phyloP scores from a whole-genome alignment of 768 basidiomycete genomes.

The Dacryopinax primogenitus region DNA sequence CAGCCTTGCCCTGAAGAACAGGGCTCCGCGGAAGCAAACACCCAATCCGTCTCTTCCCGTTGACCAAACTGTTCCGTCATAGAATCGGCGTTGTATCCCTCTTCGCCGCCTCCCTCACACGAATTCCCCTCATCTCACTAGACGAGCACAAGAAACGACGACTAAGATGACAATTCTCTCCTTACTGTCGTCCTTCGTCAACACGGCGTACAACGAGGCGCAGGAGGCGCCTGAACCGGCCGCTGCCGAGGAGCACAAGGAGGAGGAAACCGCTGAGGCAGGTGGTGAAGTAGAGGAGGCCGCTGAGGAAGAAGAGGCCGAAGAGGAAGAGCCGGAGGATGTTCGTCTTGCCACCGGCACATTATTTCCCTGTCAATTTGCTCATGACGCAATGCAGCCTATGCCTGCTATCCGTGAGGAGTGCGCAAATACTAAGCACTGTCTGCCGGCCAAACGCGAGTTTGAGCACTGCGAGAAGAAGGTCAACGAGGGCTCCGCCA shows the following conservation, averaged over 20 bases:
- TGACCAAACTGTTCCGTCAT: not conserved
- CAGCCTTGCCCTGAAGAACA: constrained; percentile 9
- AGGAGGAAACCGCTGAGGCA: not conserved
- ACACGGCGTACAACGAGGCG: not conserved
- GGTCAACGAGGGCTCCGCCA: constrained; percentile 67
- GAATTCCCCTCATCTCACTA: not conserved
- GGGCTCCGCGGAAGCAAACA: not conserved
- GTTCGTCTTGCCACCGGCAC: not conserved
- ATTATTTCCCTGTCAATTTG: not conserved
- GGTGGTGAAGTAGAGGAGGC: not conserved
- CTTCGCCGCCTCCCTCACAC: not conserved
- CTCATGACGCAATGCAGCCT: constrained; percentile 31
- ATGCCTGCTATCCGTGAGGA: constrained; percentile 64
- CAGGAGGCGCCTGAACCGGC: not conserved
- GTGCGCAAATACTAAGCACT: constrained; percentile 53
- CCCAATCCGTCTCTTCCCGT: constrained; percentile 9
- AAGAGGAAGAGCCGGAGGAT: constrained; percentile 7
- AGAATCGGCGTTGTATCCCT: not conserved
- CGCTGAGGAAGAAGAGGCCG: not conserved
- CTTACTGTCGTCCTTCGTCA: not conserved
- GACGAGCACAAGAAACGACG: not conserved
- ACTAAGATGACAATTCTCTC: not conserved
- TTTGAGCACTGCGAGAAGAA: constrained; percentile 87
- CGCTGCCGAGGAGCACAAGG: not conserved
- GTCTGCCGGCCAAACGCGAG: constrained; percentile 59